Base-by-base conservation (phyloP, 805 yeast genomes). In the Aciculoconidium aculeatum region DNA sequence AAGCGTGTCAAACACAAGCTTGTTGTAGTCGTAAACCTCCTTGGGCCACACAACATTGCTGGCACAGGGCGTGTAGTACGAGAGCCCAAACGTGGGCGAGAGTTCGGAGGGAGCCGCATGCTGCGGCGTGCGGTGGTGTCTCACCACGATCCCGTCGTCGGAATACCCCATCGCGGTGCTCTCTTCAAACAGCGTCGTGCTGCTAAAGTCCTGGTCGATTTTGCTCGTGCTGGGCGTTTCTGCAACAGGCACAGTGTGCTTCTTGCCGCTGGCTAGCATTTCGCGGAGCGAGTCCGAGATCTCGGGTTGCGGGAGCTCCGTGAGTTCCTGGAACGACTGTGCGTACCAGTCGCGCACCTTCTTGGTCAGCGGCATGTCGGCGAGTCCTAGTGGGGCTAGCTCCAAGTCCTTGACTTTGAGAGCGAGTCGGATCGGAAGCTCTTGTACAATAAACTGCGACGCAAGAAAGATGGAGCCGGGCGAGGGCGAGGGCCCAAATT, bases 311-410 rank as follows among this genome's bases (percentile, higher is more conserved):
- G 75, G 72, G 23, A 87, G 55, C 8, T 67, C 53, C n/a, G 80
- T 75, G 41, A 86, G 67, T 49, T 86, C 90, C 44, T 85, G 87
- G 53, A 87, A 87, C 6, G 90, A 78, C 51, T 85, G 92, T 1
- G 88, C 88, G 51, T 86, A 87, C 95, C 96, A 87, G 49, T 85
- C 75, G 36, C 78, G 72, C 11, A 86, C 95, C 40, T 77, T 70
- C 29, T 72, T 61, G 28, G 88, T 84, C 3, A 86, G 76, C 1
- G 86, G 85, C 75, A 79, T 79, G 17, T 76, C 65, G 41, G 67
- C 70, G 31, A 87, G 65, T 0, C 85, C 87, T 42, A 77, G 66
- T 0, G 96, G 95, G 17, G 92, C 70, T 15, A 72, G 70, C 23
- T 86, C 94, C 35, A 87, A 62, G 46, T 86, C 95, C 49, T 81